Percentiles rank a stretch among this genome's conserved stretches.
phyloP scores from a whole-genome alignment of 805 yeast species.

The Cyberlindnera veronae region DNA sequence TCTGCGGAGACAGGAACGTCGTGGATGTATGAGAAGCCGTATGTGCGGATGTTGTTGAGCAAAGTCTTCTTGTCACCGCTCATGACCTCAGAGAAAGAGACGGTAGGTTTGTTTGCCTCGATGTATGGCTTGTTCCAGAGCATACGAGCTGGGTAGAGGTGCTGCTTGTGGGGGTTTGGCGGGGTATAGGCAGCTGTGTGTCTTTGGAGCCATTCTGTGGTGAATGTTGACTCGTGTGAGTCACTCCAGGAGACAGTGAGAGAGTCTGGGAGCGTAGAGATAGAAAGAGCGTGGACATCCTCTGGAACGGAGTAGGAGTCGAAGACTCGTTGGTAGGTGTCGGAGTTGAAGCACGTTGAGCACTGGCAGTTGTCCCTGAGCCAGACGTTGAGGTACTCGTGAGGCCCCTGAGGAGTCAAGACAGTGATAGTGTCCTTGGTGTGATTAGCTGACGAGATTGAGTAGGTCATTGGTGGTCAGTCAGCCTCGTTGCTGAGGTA shows the following conservation, averaged over 20 bases:
- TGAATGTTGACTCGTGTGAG: constrained; percentile 18
- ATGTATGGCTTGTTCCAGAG: constrained; percentile 44
- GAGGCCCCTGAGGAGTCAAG: neutral
- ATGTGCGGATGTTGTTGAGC: constrained; percentile 25
- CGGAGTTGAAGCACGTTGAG: constrained; percentile 46
- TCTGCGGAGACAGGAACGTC: constrained; percentile 58
- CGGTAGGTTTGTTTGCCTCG: constrained; percentile 24
- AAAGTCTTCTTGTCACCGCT: constrained; percentile 24
- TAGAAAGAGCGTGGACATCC: constrained; percentile 23
- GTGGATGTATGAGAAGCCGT: constrained; percentile 61
- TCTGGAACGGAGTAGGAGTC: constrained; percentile 45
- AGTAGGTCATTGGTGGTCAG: neutral
- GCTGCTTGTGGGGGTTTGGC: constrained; percentile 32
- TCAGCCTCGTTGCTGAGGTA: too few species aligned
- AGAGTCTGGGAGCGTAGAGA: neutral
- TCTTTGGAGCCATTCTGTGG: constrained; percentile 19
- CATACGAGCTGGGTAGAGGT: constrained; percentile 34
- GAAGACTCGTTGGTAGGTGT: constrained; percentile 57
- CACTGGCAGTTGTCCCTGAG: constrained; percentile 65
- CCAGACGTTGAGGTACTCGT: constrained; percentile 42
- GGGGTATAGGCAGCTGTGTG: constrained; percentile 31
- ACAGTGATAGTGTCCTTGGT: too few species aligned
- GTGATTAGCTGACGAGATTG: too few species aligned
- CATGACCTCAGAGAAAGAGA: constrained; percentile 48
- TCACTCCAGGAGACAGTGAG: constrained; percentile 17